phyloP scores from a whole-genome alignment of 2,329 filamentous ascomycete species.

The Epichloe sibirici region DNA sequence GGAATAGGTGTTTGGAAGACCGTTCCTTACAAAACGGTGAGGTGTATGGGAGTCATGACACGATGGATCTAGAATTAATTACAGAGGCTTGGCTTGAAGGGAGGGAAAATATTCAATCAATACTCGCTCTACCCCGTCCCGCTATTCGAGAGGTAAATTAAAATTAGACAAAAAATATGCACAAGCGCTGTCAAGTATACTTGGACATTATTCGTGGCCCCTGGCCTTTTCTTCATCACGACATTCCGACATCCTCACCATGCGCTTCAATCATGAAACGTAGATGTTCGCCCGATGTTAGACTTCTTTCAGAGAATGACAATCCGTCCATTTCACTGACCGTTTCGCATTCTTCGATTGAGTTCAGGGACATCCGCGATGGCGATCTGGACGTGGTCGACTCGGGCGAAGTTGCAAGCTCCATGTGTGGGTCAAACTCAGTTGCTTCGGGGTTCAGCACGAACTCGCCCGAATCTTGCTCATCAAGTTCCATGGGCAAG shows the following conservation, averaged over 20 bases:
- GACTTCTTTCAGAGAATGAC: neutral
- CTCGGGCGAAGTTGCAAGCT: neutral
- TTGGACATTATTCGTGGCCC: neutral
- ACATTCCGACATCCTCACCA: neutral
- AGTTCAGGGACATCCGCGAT: neutral
- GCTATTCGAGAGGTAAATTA: neutral
- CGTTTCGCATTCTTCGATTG: neutral
- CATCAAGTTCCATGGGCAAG: neutral
- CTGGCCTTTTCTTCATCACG: neutral
- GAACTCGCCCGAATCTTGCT: neutral
- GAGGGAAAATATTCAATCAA: neutral
- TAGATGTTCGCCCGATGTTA: neutral
- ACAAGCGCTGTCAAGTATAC: neutral
- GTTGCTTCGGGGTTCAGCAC: slow-evolving; percentile 6
- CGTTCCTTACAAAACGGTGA: neutral
- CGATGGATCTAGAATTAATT: no score
- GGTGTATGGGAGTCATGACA: neutral
- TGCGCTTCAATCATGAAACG: neutral
- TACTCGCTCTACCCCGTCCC: neutral
- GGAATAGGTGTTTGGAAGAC: neutral
- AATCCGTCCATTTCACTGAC: neutral
- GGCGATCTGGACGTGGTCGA: neutral
- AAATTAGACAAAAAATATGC: neutral
- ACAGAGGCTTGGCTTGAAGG: neutral
- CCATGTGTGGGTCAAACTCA: slow-evolving; percentile 2